Evolutionary conservation across 2,329 filamentous ascomycete species (phyloP).

Genomic region (Fusarium setosum): DNA sequence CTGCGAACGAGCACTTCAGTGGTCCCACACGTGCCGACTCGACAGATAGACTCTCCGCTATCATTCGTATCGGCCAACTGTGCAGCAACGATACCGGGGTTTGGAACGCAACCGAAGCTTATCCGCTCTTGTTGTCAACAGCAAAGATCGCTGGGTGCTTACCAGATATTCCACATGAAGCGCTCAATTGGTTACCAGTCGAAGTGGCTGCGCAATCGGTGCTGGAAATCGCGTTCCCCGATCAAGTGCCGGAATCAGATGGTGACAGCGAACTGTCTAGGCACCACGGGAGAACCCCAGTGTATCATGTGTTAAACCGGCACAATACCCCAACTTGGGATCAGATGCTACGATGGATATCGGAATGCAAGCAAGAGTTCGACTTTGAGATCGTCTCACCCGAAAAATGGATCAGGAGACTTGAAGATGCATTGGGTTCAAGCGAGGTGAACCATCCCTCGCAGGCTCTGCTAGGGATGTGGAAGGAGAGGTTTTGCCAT

Average conservation of each 20-base stretch:
- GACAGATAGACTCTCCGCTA: constrained; percentile 24
- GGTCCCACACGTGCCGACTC: background rate
- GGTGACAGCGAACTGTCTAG: background rate
- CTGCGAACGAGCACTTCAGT: constrained; percentile 49
- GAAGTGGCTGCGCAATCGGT: constrained; percentile 56
- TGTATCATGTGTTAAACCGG: constrained; percentile 41
- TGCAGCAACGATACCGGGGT: constrained; percentile 59
- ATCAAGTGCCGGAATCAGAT: no score
- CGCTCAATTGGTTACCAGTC: constrained; percentile 61
- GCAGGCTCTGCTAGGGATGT: constrained; percentile 36
- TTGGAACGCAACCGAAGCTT: constrained; percentile 64
- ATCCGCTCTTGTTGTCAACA: constrained; percentile 62
- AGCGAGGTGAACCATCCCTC: constrained; percentile 24
- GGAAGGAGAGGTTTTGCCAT: constrained; percentile 25
- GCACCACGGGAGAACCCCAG: background rate
- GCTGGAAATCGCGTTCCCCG: constrained; percentile 46
- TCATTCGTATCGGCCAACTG: constrained; percentile 63
- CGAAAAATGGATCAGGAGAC: constrained; percentile 25
- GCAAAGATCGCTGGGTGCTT: constrained; percentile 53
- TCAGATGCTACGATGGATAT: constrained; percentile 36
- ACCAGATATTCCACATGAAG: constrained; percentile 32
- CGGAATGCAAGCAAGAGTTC: background rate
- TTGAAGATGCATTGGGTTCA: constrained; percentile 17
- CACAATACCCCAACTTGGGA: constrained; percentile 31
- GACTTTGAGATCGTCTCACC: constrained; percentile 17